These are phyloP conservation scores for Diplodia intermedia DNA, from an alignment of 2,329 filamentous ascomycete genomes.

Conservation along the genomic window DNA sequence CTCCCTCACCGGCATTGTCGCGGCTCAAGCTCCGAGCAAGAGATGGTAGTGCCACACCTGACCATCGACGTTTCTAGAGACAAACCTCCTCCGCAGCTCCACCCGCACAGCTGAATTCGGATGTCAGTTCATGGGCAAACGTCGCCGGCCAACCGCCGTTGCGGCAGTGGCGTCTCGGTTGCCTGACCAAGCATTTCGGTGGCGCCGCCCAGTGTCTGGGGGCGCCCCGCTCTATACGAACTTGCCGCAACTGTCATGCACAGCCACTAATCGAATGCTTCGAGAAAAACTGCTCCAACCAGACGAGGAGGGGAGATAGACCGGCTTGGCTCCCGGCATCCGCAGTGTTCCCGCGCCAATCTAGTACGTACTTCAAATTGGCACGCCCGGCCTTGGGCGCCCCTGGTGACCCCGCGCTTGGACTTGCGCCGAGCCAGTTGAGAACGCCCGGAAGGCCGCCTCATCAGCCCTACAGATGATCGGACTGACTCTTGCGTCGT, in stretches of 20 bases:
- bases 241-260: neutral
- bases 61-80: neutral
- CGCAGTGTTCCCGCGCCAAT: neutral
- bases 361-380: neutral
- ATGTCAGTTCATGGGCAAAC: neutral
- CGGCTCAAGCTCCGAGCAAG: conserved; percentile 3
- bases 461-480: neutral
- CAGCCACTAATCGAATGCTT: conserved; percentile 7
- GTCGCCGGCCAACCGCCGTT: neutral
- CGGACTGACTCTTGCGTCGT: neutral
- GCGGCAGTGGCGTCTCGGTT: conserved; percentile 11
- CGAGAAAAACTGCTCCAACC: conserved; percentile 9
- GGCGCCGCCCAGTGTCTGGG: conserved; percentile 18
- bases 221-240: conserved; percentile 13
- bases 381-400: neutral
- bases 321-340: neutral
- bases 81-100: neutral
- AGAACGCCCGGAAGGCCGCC: neutral
- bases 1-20: conserved; percentile 8
- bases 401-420: neutral
- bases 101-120: neutral
- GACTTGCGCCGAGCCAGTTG: neutral
- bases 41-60: neutral
- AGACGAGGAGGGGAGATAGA: neutral
- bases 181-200: conserved; percentile 13